Base-by-base conservation (phyloP, 306 rosid genomes). In the Mucuna pruriens region DNA sequence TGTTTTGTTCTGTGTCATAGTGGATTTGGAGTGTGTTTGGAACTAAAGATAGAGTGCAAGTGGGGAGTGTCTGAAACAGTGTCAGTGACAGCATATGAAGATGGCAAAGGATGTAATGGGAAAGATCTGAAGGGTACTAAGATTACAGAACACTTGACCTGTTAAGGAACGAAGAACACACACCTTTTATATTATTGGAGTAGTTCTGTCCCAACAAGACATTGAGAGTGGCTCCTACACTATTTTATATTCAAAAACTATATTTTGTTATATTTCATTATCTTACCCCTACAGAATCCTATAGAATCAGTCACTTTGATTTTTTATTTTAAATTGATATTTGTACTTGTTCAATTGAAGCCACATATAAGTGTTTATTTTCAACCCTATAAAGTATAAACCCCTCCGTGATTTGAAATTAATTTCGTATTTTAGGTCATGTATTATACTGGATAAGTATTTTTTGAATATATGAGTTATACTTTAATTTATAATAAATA, bases 21-120 rank as follows among this genome's bases (percentile, higher is more conserved):
- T 78, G 82, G 51, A 64, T 52, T 80, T 66, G 61, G 76, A 29
- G 42, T 62, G 13, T 34, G 45, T 51, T 51, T 48, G 76, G 57
- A 78, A 64, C 19, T 72, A 65, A 77, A 67, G 82, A 66, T 15
- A 44, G 34, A 49, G 69, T 17, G 76, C 15, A 74, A 52, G 51
- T 61, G 48, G 85, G 68, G 82, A 71, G 70, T 68, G 12, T 64
- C 80, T 36, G 71, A 7, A 39, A 40, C 73, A 9, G 74, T 68
- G 74, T 68, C 36, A 79, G 80, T 54, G 51, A 74, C 48, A 73
- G 65, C 15, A 69, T 67, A 68, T 57, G 81, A 61, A 57, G 84
- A 22, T 70, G 75, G 77, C 75, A 71, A 62, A 52, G 57, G 80
- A 74, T 60, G 38, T 51, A 65, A 57, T 7, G 54, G 52, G 16